Base-by-base conservation (phyloP, 73 alveolate genomes). In the Urostyla sp. region DNA sequence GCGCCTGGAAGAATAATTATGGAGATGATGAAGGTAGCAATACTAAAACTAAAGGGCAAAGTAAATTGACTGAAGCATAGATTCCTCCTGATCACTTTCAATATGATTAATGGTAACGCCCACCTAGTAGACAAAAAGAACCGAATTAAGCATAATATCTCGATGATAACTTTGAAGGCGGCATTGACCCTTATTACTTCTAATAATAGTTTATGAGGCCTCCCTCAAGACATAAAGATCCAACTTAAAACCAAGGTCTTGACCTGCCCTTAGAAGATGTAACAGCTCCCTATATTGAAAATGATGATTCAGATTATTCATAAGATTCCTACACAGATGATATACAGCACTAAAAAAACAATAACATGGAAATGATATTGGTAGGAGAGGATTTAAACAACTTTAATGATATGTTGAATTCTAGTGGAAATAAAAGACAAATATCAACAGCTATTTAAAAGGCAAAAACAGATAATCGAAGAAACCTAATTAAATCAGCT, bases 221-320 rank as follows among this genome's bases (percentile, higher is more conserved):
- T 2, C 83, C 83, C 34, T 69, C 83, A 46, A 69, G 83, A 48
- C 83, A 69, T 34, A 69, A 69, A 34, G 83, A 69, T 46, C 83
- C 83, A 10, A 67, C 83, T 5, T n/a, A 36, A 23, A 69, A 69
- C 55, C 24, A 46, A 26, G 83, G 83, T 11, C 48, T 69, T 28
- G 83, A 69, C 49, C 45, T 69, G 10, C 83, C 83, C 10, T 10
- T 48, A 15, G 83, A 69, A 23, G 83, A 69, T 37, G 60, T 63
- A 28, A 56, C 67, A 5, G 20, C 52, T 40, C 52, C 52, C 10
- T 11, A 11, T 10, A 46, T 10, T 46, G n/a, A 46, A 0, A 69
- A 69, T 48, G 83, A 69, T 31, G 83, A 69, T 46, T 69, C 83
- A 26, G 83, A 69, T 38, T 54, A 49, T 49, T 45, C 72, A 24